A percentile compares a stretch with the other conserved stretches of the same genome.
Conservation (phyloP, 2,329 filamentous ascomycete genomes). For the Xenosphaeropsis pyriputrescens region DNA sequence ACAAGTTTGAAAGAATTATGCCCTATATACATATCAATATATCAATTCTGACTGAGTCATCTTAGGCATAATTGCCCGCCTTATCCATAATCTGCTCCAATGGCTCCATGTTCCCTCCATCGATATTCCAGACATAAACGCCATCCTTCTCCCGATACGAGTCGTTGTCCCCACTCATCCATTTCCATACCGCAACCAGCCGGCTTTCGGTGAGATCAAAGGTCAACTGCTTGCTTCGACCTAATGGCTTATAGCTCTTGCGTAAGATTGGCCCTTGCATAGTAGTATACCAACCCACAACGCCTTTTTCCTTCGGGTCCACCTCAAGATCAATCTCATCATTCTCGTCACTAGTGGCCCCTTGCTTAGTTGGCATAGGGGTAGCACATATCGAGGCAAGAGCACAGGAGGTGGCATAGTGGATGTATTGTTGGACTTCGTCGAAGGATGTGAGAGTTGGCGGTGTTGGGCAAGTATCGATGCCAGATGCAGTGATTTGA, state of each 20-base stretch:
- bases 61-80: not conserved
- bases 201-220: not conserved
- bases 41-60: no score
- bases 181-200: not conserved
- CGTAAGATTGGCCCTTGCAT: not conserved
- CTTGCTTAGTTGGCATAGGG: no score
- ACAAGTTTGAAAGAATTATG: no score
- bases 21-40: no score
- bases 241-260: not conserved
- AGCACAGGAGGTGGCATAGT: slow-evolving; percentile 10
- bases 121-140: not conserved
- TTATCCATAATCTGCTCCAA: not conserved
- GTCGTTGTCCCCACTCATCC: not conserved
- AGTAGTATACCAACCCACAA: not conserved
- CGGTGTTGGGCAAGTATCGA: slow-evolving; percentile 6
- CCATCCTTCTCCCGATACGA: not conserved
- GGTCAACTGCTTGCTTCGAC: not conserved
- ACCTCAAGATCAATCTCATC: not conserved
- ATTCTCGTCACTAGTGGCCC: not conserved
- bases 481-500: slow-evolving; percentile 5
- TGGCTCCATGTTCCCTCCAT: not conserved
- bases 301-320: not conserved
- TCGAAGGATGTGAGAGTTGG: slow-evolving; percentile 3
- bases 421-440: slow-evolving; percentile 11
- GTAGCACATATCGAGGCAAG: slow-evolving; percentile 6